These are phyloP conservation scores for Cladophialophora psammophila DNA, from an alignment of 2,329 filamentous ascomycete species.

Conservation along the genomic window DNA sequence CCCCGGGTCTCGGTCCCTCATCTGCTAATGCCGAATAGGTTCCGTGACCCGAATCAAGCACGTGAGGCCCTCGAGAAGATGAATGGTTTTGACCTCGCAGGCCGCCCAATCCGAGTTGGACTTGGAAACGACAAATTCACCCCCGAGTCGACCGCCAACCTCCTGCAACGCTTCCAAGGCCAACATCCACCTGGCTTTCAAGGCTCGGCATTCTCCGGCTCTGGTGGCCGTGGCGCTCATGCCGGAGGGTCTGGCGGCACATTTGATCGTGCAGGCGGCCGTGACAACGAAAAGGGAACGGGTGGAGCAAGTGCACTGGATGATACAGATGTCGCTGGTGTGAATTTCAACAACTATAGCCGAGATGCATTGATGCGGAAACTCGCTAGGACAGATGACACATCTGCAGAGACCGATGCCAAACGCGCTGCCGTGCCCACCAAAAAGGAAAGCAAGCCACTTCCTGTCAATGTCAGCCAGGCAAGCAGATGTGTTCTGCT, in stretches of 20 bases:
- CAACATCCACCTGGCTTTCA: constrained; percentile 72
- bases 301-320: constrained; percentile 93
- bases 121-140: constrained; percentile 99
- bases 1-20: not conserved
- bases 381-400: constrained; percentile 93
- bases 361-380: constrained; percentile 98
- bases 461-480: constrained; percentile 87
- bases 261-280: constrained; percentile 88
- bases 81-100: constrained; percentile 98
- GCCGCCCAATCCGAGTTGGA: constrained; percentile 95
- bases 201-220: constrained; percentile 89
- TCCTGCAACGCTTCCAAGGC: constrained; percentile 89
- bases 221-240: constrained; percentile 84
- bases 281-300: constrained; percentile 85
- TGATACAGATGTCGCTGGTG: constrained; percentile 95
- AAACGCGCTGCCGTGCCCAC: constrained; percentile 73
- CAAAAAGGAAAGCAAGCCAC: constrained; percentile 77
- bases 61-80: constrained; percentile 97
- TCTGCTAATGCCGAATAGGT: constrained; percentile 63
- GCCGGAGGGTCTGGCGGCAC: constrained; percentile 72
- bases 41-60: constrained; percentile 86
- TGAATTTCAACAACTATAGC: constrained; percentile 99
- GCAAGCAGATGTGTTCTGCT: constrained; percentile 92
- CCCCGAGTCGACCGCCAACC: constrained; percentile 91
- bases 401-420: constrained; percentile 68